Conservation (phyloP, 2,329 filamentous ascomycete genomes). For the Tricladium varicosporioides region DNA sequence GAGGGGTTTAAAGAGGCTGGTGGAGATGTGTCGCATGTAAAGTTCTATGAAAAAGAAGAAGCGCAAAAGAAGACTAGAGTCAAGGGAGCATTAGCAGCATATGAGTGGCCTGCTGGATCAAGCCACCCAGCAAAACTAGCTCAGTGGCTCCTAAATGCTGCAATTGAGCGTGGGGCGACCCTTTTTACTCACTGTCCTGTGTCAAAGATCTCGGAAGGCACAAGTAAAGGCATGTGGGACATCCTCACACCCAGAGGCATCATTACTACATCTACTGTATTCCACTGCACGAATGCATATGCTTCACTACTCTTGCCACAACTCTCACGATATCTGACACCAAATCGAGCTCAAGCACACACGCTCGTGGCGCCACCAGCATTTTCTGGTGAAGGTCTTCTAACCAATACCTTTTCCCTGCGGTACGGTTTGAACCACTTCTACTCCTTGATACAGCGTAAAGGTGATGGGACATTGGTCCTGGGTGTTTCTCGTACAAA, state of each 20-base stretch:
- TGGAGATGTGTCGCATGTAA: slow-evolving; percentile 43
- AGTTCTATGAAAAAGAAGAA: slow-evolving; percentile 39
- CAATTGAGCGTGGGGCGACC: slow-evolving; percentile 38
- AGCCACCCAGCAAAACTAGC: slow-evolving; percentile 48
- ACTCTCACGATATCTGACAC: slow-evolving; percentile 37
- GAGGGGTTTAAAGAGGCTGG: slow-evolving; percentile 40
- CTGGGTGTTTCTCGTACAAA: slow-evolving; percentile 43
- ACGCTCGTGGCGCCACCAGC: slow-evolving; percentile 40
- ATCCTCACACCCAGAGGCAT: slow-evolving; percentile 36
- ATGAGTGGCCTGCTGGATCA: slow-evolving; percentile 50
- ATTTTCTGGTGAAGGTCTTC: slow-evolving; percentile 35
- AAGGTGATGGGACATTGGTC: slow-evolving; percentile 40
- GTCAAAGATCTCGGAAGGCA: slow-evolving; percentile 26
- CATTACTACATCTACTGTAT: slow-evolving; percentile 30
- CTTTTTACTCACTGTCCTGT: slow-evolving; percentile 45
- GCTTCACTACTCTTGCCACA: slow-evolving; percentile 38
- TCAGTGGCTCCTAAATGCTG: slow-evolving; percentile 43
- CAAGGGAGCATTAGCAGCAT: slow-evolving; percentile 41
- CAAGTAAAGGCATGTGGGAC: slow-evolving; percentile 30
- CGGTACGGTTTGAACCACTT: slow-evolving; percentile 46
- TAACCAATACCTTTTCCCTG: slow-evolving; percentile 43
- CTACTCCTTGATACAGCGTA: slow-evolving; percentile 48
- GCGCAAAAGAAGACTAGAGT: slow-evolving; percentile 39
- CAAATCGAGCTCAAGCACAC: slow-evolving; percentile 45
- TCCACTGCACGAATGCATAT: slow-evolving; percentile 43